phyloP scores from a whole-genome alignment of 129 eudicot genomes.

The Saposhnikovia divaricata region DNA sequence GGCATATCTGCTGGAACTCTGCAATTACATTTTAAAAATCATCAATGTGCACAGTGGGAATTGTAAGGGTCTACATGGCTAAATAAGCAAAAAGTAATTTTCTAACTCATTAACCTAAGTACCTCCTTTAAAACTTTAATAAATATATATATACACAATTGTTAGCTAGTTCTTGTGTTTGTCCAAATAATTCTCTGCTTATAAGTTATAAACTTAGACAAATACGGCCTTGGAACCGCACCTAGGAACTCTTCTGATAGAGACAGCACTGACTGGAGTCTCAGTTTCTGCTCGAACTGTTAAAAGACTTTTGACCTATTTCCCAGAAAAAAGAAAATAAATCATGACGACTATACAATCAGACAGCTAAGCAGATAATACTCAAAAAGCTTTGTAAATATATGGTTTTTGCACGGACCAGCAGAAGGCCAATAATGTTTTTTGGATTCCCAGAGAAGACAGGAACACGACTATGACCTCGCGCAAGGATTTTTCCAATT shows the following conservation, averaged over 20 bases:
- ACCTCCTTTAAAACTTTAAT: neutral
- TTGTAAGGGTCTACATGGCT: neutral
- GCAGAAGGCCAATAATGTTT: conserved; percentile 79
- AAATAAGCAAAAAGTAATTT: neutral
- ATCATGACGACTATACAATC: conserved; percentile 1
- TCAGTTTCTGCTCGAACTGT: conserved; percentile 98
- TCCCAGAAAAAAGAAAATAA: conserved; percentile 7
- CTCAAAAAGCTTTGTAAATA: neutral
- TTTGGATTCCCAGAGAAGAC: conserved; percentile 80
- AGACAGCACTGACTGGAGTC: conserved; percentile 93
- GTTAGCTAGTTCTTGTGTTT: neutral
- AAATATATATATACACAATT: neutral
- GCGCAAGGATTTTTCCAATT: conserved; percentile 90
- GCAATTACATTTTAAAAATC: conserved; percentile 1
- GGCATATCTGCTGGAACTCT: conserved; percentile 98
- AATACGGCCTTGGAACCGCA: conserved; percentile 3
- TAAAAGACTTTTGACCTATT: conserved; percentile 90
- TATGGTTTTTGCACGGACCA: conserved; percentile 43
- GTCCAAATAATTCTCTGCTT: neutral
- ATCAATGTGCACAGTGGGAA: neutral
- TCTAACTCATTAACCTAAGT: neutral
- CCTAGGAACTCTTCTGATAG: conserved; percentile 95
- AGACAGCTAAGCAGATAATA: neutral
- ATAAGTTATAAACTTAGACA: neutral
- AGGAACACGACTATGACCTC: conserved; percentile 97